Conservation (phyloP, 2,329 filamentous ascomycete genomes). For the Aureobasidium sp. region DNA sequence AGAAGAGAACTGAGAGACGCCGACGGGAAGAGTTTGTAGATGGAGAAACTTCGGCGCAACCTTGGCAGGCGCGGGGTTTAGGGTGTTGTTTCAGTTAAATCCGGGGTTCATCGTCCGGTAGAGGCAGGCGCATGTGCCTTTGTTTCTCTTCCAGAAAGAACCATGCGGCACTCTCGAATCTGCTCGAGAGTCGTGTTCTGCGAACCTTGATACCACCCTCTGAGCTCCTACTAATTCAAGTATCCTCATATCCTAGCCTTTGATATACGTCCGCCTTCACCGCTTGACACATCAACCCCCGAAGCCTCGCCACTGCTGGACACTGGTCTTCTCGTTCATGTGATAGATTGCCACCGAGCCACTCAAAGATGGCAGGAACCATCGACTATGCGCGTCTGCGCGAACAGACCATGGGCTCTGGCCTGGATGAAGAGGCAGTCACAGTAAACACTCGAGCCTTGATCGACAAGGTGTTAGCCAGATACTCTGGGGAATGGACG, state of each 20-base stretch:
- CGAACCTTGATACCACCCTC: background rate
- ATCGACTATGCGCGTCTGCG: conserved; percentile 62
- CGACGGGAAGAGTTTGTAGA: background rate
- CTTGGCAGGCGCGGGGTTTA: background rate
- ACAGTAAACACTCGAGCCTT: conserved; percentile 94
- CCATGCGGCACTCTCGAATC: background rate
- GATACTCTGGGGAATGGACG: conserved; percentile 93
- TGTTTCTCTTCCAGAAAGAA: background rate
- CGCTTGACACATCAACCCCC: background rate
- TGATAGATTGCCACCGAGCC: background rate
- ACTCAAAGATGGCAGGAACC: conserved; percentile 15
- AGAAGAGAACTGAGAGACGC: background rate
- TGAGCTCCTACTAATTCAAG: background rate
- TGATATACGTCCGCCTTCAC: background rate
- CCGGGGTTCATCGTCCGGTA: background rate
- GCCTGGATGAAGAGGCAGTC: conserved; percentile 90
- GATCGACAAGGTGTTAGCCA: conserved; percentile 93
- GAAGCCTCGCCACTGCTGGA: conserved; percentile 1
- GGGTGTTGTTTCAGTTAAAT: background rate
- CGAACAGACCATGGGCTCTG: conserved; percentile 76
- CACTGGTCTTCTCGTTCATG: background rate
- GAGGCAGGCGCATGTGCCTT: background rate
- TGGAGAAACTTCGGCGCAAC: background rate
- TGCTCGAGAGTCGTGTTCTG: background rate
- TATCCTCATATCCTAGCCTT: background rate